phyloP scores from a whole-genome alignment of 1,284 basidiomycete genomes.

The Mycosarcoma maydis region DNA sequence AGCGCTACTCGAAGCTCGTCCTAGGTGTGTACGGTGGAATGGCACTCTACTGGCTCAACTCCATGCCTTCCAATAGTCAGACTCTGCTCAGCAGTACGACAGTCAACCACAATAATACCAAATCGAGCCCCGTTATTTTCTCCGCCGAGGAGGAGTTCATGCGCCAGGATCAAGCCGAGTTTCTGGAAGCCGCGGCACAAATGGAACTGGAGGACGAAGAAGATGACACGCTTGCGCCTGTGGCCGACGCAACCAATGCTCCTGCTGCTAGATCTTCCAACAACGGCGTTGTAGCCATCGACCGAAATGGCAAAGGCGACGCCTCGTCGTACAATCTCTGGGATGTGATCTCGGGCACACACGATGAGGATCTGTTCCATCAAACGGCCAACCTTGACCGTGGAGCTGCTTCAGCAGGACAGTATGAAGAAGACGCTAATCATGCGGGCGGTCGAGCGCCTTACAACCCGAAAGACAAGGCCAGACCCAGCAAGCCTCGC shows the following conservation, averaged over 20 bases:
- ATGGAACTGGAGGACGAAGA: conserved; percentile 55
- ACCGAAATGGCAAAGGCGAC: conserved; percentile 7
- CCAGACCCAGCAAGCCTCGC: conserved; percentile 45
- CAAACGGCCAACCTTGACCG: conserved; percentile 46
- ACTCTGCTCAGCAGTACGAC: background rate
- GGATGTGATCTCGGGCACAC: conserved; percentile 53
- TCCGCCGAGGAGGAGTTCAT: conserved; percentile 54
- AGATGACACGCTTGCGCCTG: background rate
- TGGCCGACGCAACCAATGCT: background rate
- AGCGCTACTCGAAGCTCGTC: conserved; percentile 57
- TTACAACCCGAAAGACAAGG: conserved; percentile 18
- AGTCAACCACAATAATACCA: background rate
- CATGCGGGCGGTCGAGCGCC: background rate
- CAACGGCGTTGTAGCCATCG: background rate
- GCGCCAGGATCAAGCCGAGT: conserved; percentile 40
- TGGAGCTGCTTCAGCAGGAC: conserved; percentile 39
- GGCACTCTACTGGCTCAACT: conserved; percentile 56
- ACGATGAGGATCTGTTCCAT: conserved; percentile 61
- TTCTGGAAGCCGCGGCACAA: conserved; percentile 46
- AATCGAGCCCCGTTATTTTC: conserved; percentile 18
- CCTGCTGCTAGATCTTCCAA: background rate
- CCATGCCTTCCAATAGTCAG: conserved; percentile 27
- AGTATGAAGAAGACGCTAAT: conserved; percentile 36
- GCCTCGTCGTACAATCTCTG: conserved; percentile 45
- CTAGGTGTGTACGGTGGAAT: conserved; percentile 60